Evolutionary conservation across 192 early-diverging fungal genomes (phyloP).

Genomic region (Coemansia javaensis): DNA sequence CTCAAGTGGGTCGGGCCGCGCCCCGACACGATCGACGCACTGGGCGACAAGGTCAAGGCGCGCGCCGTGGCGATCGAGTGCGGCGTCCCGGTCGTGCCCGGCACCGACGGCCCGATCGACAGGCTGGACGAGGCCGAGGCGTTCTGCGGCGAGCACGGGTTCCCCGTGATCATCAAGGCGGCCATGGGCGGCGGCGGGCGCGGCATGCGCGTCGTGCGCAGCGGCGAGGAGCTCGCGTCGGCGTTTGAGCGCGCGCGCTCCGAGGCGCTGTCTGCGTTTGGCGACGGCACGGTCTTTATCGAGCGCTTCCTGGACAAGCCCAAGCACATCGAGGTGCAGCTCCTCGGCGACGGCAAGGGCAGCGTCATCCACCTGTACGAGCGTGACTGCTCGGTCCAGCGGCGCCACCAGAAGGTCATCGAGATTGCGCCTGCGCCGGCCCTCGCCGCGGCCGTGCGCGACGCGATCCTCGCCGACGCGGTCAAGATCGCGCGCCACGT

Average conservation of each 20-base stretch:
- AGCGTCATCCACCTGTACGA: constrained; percentile 90
- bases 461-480: constrained; percentile 82
- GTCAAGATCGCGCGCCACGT: constrained; percentile 84
- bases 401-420: constrained; percentile 95
- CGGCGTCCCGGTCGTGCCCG: constrained; percentile 87
- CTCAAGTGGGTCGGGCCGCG: constrained; percentile 89
- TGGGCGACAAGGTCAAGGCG: constrained; percentile 96
- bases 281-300: constrained; percentile 92
- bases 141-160: constrained; percentile 78
- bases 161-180: constrained; percentile 96
- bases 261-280: constrained; percentile 90
- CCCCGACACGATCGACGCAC: constrained; percentile 75
- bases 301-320: constrained; percentile 90
- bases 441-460: constrained; percentile 59
- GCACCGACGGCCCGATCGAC: constrained; percentile 81
- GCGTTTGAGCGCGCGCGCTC: constrained; percentile 80
- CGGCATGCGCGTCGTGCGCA: constrained; percentile 92
- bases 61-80: constrained; percentile 72
- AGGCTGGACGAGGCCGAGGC: constrained; percentile 57
- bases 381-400: constrained; percentile 96
- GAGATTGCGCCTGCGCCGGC: constrained; percentile 86
- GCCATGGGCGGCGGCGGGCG: constrained; percentile 95
- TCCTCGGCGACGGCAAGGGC: constrained; percentile 80
- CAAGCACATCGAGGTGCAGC: constrained; percentile 95
- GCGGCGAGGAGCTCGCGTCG: constrained; percentile 62